These are phyloP conservation scores for Boletus reticuloceps DNA, from an alignment of 768 basidiomycete genomes.

Conservation along the genomic window DNA sequence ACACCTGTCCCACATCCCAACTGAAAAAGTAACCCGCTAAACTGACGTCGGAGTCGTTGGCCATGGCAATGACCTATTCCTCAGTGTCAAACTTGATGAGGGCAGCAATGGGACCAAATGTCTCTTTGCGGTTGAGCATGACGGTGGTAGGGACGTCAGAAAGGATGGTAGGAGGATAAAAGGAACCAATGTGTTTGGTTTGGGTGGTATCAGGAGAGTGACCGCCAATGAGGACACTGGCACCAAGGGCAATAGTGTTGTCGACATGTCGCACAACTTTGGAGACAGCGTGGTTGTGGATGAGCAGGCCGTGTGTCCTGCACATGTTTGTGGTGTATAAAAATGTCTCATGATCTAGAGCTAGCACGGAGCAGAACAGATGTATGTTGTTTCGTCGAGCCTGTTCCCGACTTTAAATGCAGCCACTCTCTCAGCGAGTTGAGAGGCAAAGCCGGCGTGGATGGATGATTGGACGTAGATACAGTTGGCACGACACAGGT, in stretches of 20 bases:
- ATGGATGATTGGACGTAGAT: constrained; percentile 90
- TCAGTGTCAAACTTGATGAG: constrained; percentile 91
- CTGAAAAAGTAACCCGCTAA: constrained; percentile 95
- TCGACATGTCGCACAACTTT: constrained; percentile 87
- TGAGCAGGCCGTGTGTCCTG: constrained; percentile 93
- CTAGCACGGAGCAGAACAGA: neutral
- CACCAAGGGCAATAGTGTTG: constrained; percentile 83
- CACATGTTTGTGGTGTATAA: neutral
- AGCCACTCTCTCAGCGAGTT: constrained; percentile 79
- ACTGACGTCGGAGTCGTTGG: constrained; percentile 81
- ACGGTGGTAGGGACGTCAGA: constrained; percentile 75
- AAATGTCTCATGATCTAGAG: neutral
- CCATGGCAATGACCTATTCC: constrained; percentile 84
- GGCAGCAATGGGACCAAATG: constrained; percentile 90
- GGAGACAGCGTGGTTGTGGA: constrained; percentile 79
- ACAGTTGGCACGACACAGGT: constrained; percentile 85
- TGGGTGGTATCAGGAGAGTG: constrained; percentile 50
- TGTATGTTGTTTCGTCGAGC: constrained; percentile 72
- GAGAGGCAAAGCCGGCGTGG: constrained; percentile 89
- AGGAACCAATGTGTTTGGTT: constrained; percentile 40
- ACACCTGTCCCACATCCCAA: constrained; percentile 81
- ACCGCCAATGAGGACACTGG: constrained; percentile 86
- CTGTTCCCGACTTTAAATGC: constrained; percentile 88
- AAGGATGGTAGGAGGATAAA: constrained; percentile 88
- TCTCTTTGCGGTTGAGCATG: constrained; percentile 77